A percentile compares a stretch with the other conserved stretches of the same genome.
Evolutionary conservation across 139 green algal genomes (phyloP).

Genomic region (Chlorokybus atmophyticus): DNA sequence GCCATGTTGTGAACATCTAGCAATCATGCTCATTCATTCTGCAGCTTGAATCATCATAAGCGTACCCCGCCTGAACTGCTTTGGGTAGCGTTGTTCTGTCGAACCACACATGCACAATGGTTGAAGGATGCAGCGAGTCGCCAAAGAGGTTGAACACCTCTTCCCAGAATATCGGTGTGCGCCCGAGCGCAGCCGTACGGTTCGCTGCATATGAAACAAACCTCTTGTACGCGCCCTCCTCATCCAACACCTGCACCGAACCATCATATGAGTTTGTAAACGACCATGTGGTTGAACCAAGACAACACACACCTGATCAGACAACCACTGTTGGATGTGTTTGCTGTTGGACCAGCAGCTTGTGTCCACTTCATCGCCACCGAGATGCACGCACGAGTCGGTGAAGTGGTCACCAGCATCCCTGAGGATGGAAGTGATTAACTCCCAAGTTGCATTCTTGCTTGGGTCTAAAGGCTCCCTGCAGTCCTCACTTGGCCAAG

Average conservation of each 20-base stretch:
- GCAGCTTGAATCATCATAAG: conserved; percentile 10
- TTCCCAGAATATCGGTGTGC: conserved; percentile 16
- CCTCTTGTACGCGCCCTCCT: too few relatives aligned
- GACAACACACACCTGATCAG: too few relatives aligned
- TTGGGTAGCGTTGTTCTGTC: conserved; percentile 3
- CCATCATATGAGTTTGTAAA: too few relatives aligned
- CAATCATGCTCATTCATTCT: too few relatives aligned
- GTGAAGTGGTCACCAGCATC: neutral
- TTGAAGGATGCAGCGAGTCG: conserved; percentile 5
- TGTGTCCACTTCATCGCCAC: conserved; percentile 13
- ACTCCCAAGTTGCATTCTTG: neutral
- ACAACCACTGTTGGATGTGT: neutral
- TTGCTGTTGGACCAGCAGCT: neutral
- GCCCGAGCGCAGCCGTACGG: neutral
- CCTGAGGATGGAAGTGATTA: neutral
- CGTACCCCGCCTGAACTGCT: conserved; percentile 4
- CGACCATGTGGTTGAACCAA: too few relatives aligned
- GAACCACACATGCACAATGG: conserved; percentile 21
- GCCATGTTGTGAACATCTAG: too few relatives aligned
- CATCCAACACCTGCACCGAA: too few relatives aligned
- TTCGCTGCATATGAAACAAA: conserved; percentile 7
- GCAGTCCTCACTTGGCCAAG: conserved; percentile 4
- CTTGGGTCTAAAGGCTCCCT: conserved; percentile 1
- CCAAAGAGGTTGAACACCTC: conserved; percentile 16
- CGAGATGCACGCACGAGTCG: conserved; percentile 12